phyloP scores from a whole-genome alignment of 768 basidiomycete genomes.

The Amanita exitialis region DNA sequence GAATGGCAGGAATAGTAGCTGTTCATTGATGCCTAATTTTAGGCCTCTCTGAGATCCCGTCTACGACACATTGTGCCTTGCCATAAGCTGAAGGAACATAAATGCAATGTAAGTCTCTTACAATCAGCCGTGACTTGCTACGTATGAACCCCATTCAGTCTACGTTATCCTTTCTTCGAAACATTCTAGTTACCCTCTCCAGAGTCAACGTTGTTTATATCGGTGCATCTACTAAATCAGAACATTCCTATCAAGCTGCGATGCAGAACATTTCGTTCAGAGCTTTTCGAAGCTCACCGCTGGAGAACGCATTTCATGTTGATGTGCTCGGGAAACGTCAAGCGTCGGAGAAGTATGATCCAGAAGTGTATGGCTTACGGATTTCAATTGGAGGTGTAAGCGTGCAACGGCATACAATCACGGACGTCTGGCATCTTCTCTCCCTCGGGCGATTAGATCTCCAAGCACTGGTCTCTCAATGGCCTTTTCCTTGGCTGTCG shows the following conservation, averaged over 20 bases:
- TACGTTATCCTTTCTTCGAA: slow-evolving; percentile 33
- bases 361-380: slow-evolving; percentile 38
- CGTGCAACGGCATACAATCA: slow-evolving; percentile 32
- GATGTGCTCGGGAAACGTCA: slow-evolving; percentile 39
- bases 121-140: background rate
- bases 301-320: slow-evolving; percentile 32
- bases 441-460: slow-evolving; percentile 29
- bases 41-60: slow-evolving; percentile 41
- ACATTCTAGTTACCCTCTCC: slow-evolving; percentile 24
- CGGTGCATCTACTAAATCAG: slow-evolving; percentile 27
- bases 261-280: slow-evolving; percentile 30
- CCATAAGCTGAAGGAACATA: slow-evolving; percentile 27
- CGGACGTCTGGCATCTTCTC: slow-evolving; percentile 29
- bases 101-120: slow-evolving; percentile 25
- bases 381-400: slow-evolving; percentile 31
- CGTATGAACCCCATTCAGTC: slow-evolving; percentile 23
- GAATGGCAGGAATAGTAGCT: background rate
- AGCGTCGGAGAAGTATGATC: slow-evolving; percentile 24
- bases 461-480: slow-evolving; percentile 40
- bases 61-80: slow-evolving; percentile 24
- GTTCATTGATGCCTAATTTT: slow-evolving; percentile 2
- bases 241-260: slow-evolving; percentile 31
- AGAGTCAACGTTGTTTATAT: slow-evolving; percentile 28
- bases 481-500: slow-evolving; percentile 49
- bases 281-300: slow-evolving; percentile 39